phyloP scores from a whole-genome alignment of 1,284 basidiomycete genomes.

The Cystobasidiaceae sp. region DNA sequence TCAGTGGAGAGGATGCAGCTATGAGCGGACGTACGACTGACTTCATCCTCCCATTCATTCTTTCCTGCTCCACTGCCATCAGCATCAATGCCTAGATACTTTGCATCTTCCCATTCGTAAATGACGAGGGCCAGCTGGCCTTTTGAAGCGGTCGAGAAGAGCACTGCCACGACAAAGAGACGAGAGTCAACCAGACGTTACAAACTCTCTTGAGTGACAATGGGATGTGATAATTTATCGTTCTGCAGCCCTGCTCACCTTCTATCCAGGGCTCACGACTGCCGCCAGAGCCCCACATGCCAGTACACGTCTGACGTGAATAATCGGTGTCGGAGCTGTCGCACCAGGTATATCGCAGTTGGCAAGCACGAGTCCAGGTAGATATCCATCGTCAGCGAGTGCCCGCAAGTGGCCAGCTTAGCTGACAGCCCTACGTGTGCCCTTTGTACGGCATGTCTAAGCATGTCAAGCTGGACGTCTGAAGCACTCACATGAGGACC shows the following conservation, averaged over 20 bases:
- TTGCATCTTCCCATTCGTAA: conserved; percentile 87
- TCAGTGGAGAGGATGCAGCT: not conserved
- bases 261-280: conserved; percentile 74
- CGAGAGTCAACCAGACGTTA: no score
- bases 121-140: conserved; percentile 92
- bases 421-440: not conserved
- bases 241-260: no score
- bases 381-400: not conserved
- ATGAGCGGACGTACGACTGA: conserved; percentile 38
- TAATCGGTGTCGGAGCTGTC: conserved; percentile 55
- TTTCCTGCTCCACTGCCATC: conserved; percentile 29
- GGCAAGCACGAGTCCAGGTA: not conserved
- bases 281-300: conserved; percentile 68
- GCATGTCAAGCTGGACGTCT: not conserved
- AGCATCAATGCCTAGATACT: conserved; percentile 65
- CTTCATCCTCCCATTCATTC: conserved; percentile 45
- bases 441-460: no score
- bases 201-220: no score
- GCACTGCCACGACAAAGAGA: conserved; percentile 54
- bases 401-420: not conserved
- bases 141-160: conserved; percentile 67
- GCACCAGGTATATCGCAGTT: not conserved
- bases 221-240: no score
- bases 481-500: conserved; percentile 20
- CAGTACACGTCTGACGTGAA: conserved; percentile 78